Percentiles rank a stretch among this genome's conserved stretches.
phyloP scores from a whole-genome alignment of 345 rosid species.

The Boechera retrofracta region DNA sequence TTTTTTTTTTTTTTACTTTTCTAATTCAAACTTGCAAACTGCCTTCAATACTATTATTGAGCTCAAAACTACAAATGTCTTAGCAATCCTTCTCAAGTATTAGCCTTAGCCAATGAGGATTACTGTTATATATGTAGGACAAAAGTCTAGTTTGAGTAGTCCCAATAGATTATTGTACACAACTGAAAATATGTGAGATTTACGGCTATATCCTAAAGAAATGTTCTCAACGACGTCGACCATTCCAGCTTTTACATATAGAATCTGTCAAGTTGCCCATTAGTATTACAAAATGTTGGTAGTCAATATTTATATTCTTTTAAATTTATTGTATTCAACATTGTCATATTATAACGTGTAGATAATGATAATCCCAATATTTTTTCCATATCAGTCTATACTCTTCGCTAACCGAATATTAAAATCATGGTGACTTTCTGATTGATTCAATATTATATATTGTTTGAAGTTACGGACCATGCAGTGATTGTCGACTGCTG shows the following conservation, averaged over 20 bases:
- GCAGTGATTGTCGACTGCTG: too few relatives aligned
- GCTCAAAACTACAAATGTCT: too few relatives aligned
- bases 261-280: background rate
- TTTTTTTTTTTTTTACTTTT: too few relatives aligned
- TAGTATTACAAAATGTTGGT: background rate
- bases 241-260: background rate
- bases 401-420: background rate
- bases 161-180: background rate
- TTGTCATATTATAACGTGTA: background rate
- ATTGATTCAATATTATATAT: too few relatives aligned
- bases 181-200: background rate
- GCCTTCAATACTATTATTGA: too few relatives aligned
- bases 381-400: background rate
- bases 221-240: background rate
- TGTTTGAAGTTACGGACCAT: too few relatives aligned
- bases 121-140: too few relatives aligned
- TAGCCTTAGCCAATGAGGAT: too few relatives aligned
- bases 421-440: too few relatives aligned
- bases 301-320: background rate
- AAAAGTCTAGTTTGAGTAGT: background rate
- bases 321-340: background rate
- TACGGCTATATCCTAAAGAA: background rate
- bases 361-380: background rate
- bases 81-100: too few relatives aligned
- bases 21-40: too few relatives aligned